phyloP scores from a whole-genome alignment of 163 green algal species.

The Chloroidium sp. region DNA sequence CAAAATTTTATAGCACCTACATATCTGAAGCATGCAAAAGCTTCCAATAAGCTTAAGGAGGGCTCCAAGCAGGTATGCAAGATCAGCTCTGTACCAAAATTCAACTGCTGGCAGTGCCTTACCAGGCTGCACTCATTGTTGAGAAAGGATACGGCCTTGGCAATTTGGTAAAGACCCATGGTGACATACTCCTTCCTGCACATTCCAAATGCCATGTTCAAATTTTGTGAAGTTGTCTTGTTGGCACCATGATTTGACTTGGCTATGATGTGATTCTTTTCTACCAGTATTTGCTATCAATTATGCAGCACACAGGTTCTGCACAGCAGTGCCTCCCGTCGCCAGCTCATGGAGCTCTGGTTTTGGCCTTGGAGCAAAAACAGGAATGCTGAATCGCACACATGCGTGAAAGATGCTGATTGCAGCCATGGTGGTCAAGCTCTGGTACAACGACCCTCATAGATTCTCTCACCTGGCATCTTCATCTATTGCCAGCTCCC shows the following conservation, averaged over 20 bases:
- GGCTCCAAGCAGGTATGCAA: background rate
- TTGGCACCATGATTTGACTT: no score
- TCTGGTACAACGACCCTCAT: background rate
- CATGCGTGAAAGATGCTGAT: no score
- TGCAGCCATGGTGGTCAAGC: background rate
- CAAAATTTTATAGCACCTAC: background rate
- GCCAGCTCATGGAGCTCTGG: no score
- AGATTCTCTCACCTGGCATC: conserved; percentile 36
- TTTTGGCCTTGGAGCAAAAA: no score
- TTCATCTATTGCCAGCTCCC: conserved; percentile 55
- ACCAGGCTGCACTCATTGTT: conserved; percentile 94
- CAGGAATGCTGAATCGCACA: no score
- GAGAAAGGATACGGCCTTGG: conserved; percentile 89
- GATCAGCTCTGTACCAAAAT: background rate
- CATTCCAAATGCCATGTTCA: no score
- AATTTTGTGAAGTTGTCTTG: no score
- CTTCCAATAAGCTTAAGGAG: background rate
- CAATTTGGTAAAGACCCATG: conserved; percentile 83
- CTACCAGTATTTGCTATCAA: no score
- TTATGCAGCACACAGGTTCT: no score
- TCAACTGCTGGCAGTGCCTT: conserved; percentile 1
- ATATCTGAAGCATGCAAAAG: no score
- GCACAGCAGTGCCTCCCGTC: no score
- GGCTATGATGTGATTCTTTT: no score
- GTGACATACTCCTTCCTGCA: conserved; percentile 75